Evolutionary conservation across 148 eudicot species (phyloP), one percentile per base, ranked within the genome.

Genomic region (Persicaria tinctoria): DNA sequence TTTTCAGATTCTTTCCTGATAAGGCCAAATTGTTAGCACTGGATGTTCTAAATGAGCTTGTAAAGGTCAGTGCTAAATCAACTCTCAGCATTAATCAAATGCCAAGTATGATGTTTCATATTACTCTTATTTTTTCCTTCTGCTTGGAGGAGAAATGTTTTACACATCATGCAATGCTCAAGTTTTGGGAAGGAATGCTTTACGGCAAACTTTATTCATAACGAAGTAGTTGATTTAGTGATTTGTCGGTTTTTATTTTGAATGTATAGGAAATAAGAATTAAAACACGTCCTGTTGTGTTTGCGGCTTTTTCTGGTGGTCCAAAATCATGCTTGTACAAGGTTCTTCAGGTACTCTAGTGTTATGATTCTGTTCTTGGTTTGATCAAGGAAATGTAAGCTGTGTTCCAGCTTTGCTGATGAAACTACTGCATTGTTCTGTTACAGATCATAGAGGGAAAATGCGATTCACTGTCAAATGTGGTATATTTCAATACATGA

Each of bases 251-350:
- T 66, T 66, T 66, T 18, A 32, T 47, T 46, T 62, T 75, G 17
- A 20, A 17, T 45, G 18, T 82, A 87, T 80, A 94, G 98, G 98
- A 90, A 83, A 82, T 94, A 78, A 90, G 85, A 78, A 53, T 75
- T 16, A 79, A 81, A 77, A 96, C 93, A 27, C 81, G 91, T 76
- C 97, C 98, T 50, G 85, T 94, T 80, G 97, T 91, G 46, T 88
- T 94, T 78, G 92, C 90, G 32, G 89, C 98, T 50, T 94, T 94
- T 80, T 94, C 98, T 75, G 97, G 97, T 70, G 98, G 97, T 70
- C 97, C 98, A 55, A 94, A 91, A 80, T 88, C 96, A 63, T 94
- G 98, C 85, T 85, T 94, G 92, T 94, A 90, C 80, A 94, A 94
- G 83, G 91, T 88, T 80, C 87, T 94, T 59, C 98, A 91, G 98